Evolutionary conservation across 345 rosid species (phyloP), one percentile per base, ranked within the genome.

Genomic region (Euclidium syriacum): DNA sequence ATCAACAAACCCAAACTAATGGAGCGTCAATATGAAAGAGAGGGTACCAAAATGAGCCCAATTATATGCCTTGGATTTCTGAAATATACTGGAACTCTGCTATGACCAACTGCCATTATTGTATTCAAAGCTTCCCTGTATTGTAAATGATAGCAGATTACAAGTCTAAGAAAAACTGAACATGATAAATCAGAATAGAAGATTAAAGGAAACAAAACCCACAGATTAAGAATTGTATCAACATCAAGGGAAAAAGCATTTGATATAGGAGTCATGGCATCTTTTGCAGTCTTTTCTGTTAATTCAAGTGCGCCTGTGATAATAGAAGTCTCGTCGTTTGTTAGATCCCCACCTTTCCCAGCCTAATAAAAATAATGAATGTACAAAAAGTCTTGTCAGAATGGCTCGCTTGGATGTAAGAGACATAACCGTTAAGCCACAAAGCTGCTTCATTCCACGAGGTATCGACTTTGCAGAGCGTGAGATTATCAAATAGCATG

Each of bases 231-330:
- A 76, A 77, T 77, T 77, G 98, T 80, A 76, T 89, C 95, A 81
- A 92, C 83, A 81, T 88, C 98, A 73, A 92, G 98, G 70, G 98
- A 85, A 81, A 92, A 92, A 66, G 96, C 96, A 68, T 86, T 92
- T 40, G 90, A 79, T 68, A 92, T 89, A 52, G 91, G 85, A 48
- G 94, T 89, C 98, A 92, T 92, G 42, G 98, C 98, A 83, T 85
- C 79, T 79, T 83, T 83, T 40, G 94, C 96, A 11, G 94, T 84
- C 81, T 85, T 92, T 73, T 77, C 91, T 2, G 98, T 92, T 81
- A 92, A 63, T 66, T 92, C 94, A 72, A 92, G 96, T 63, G 98
- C 98, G 48, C 98, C 98, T 47, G 95, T 75, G 52, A 91, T 92
- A 70, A 92, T 92, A 32, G 96, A 85, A 34, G 98, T 89, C 83